A percentile compares a stretch with the other conserved stretches of the same genome.
phyloP scores from a whole-genome alignment of 2,329 filamentous ascomycete species.

The Claviceps paspali region DNA sequence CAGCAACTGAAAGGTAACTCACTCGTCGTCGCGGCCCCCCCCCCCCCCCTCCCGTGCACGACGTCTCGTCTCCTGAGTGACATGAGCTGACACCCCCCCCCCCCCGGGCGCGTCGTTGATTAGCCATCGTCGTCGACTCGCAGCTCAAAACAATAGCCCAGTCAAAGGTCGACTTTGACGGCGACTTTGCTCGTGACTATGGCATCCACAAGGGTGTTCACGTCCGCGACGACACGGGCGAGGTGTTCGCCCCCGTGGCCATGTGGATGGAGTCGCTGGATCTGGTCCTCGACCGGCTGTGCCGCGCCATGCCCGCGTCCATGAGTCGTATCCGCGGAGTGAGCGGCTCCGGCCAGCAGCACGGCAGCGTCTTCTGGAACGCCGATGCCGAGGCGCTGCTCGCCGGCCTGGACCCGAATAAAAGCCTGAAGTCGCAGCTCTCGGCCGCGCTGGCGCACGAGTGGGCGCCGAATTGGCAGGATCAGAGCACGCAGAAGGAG shows the following conservation, averaged over 20 bases:
- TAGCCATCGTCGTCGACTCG: constrained; percentile 71
- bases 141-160: constrained; percentile 67
- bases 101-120: too few relatives aligned
- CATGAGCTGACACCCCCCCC: too few relatives aligned
- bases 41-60: too few relatives aligned
- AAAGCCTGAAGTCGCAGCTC: constrained; percentile 58
- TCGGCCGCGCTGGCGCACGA: constrained; percentile 61
- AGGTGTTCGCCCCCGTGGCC: constrained; percentile 84
- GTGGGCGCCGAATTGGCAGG: constrained; percentile 94
- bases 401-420: constrained; percentile 39
- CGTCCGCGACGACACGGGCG: constrained; percentile 64
- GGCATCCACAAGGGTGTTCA: constrained; percentile 77
- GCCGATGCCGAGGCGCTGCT: constrained; percentile 51
- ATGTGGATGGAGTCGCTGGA: constrained; percentile 93
- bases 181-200: constrained; percentile 59
- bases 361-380: constrained; percentile 93
- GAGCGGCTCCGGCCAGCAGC: constrained; percentile 89
- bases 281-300: constrained; percentile 61
- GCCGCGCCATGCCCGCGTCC: constrained; percentile 45
- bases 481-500: constrained; percentile 83
- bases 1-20: too few relatives aligned
- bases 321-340: constrained; percentile 65
- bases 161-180: constrained; percentile 91
- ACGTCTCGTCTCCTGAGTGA: too few relatives aligned
- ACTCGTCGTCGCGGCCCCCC: too few relatives aligned